Evolutionary conservation across 1,139 yeast species (phyloP).

Genomic region (Yamadazyma dushanensis): DNA sequence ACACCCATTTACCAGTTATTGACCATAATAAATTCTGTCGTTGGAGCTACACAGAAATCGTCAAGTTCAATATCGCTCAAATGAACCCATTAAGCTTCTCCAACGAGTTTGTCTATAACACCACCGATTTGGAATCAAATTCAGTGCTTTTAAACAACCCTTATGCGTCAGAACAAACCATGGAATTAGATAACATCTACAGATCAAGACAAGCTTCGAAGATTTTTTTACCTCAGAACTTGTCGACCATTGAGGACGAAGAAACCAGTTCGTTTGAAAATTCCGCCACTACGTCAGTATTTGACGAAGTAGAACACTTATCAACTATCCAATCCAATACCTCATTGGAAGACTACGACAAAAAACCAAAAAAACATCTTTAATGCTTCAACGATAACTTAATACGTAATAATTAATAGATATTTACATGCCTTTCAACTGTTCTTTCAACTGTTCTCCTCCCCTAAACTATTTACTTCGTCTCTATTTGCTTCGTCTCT

Average conservation of each 20-base stretch:
- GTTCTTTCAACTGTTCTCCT: not conserved
- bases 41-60: conserved; percentile 67
- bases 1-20: conserved; percentile 70
- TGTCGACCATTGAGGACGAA: conserved; percentile 23
- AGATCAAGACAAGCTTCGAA: conserved; percentile 37
- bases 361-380: conserved; percentile 12
- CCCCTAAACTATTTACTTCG: not conserved
- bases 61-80: conserved; percentile 25
- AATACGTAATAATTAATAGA: conserved; percentile 12
- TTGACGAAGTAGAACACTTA: conserved; percentile 26
- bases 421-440: not conserved
- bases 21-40: conserved; percentile 69
- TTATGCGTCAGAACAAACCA: conserved; percentile 14
- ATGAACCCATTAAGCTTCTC: conserved; percentile 34
- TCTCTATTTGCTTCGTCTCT: not conserved
- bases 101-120: conserved; percentile 16
- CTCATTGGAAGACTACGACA: conserved; percentile 16
- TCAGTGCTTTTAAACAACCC: conserved; percentile 10
- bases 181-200: conserved; percentile 30
- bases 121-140: conserved; percentile 8
- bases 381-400: conserved; percentile 6
- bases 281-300: conserved; percentile 43
- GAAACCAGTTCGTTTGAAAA: conserved; percentile 35
- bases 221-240: conserved; percentile 16
- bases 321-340: conserved; percentile 16